Base-by-base conservation (phyloP, 1,284 basidiomycete genomes). In the Tremellales sp. region DNA sequence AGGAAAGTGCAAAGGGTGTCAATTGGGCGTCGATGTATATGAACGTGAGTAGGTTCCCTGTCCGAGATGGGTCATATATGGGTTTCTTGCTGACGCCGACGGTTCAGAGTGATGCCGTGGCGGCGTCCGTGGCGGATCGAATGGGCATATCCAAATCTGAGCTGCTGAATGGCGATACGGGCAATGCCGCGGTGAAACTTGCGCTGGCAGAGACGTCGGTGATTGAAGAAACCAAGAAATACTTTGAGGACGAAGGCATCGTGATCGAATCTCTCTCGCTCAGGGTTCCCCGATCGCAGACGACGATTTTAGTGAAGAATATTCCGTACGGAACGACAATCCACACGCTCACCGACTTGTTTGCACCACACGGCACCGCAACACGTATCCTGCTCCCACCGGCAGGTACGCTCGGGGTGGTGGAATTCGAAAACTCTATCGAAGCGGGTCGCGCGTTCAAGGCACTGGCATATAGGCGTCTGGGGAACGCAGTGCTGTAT, bases 11-110 rank as follows among this genome's bases (percentile, higher is more conserved):
- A 28, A 85, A 84, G 57, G 89, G 90, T 53, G 93, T 97, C 65
- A 95, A 94, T 71, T 98, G 94, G 94, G 85, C 84, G 37, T 87
- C 90, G 78, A 71, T 97, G 52, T 97, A 94, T 67, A 94, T 97
- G 90, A 97, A 95, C 77, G 91, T 92, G 75, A 72, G 87, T 84
- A 2, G 6, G 25, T 16, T 13, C 9, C 1, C n/a, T n/a, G n/a
- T 27, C 27, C 26, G 22, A 16, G 10, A 21, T 14, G 7, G 14
- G 9, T 25, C 9, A 2, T 38, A n/a, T 49, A n/a, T 26, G 28
- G 27, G 26, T 29, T 18, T 29, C 28, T 21, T 12, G 35, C 52
- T 40, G 36, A 33, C 21, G 5, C 5, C 50, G 46, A 9, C 29
- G 29, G 13, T 31, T 14, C 63, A 94, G 90, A 86, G 85, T 53